Percentiles rank a stretch among this genome's conserved stretches.
These are phyloP conservation scores for Fibroporia radiculosa DNA, from an alignment of 768 basidiomycete genomes.

Conservation along the genomic window DNA sequence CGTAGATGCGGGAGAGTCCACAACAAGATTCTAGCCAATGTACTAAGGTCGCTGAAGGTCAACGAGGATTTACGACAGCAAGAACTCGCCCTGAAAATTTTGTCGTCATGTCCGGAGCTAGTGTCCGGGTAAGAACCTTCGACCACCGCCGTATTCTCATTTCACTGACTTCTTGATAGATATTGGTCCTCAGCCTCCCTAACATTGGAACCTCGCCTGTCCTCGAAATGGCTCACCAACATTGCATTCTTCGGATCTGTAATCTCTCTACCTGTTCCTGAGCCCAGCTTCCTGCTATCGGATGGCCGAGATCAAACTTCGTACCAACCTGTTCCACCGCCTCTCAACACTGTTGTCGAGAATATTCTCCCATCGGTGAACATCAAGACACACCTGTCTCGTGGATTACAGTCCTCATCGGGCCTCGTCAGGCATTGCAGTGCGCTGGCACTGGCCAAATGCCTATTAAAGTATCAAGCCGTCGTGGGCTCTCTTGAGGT, in stretches of 20 bases:
- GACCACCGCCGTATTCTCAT: not conserved
- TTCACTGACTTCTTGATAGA: constrained; percentile 26
- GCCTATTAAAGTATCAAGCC: constrained; percentile 59
- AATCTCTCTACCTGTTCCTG: constrained; percentile 69
- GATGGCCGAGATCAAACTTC: constrained; percentile 25
- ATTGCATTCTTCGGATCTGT: constrained; percentile 76
- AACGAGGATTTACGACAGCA: constrained; percentile 85
- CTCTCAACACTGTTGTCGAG: constrained; percentile 60
- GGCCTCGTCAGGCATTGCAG: constrained; percentile 82
- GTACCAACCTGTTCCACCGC: constrained; percentile 70
- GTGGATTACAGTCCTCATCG: constrained; percentile 67
- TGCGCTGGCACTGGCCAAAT: constrained; percentile 69
- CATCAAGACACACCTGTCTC: constrained; percentile 68
- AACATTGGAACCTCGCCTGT: constrained; percentile 79
- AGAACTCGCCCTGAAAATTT: constrained; percentile 73
- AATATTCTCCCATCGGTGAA: constrained; percentile 66
- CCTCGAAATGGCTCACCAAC: constrained; percentile 87
- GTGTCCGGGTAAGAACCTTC: constrained; percentile 53
- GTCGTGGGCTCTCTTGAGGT: constrained; percentile 55
- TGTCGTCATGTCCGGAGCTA: constrained; percentile 81
- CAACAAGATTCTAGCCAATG: constrained; percentile 76
- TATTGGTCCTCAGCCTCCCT: constrained; percentile 66
- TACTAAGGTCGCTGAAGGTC: constrained; percentile 71
- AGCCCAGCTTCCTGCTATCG: constrained; percentile 47
- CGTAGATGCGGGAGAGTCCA: constrained; percentile 47